Base-by-base conservation (phyloP, 169 alveolate species). In the Perkinsus olseni region DNA sequence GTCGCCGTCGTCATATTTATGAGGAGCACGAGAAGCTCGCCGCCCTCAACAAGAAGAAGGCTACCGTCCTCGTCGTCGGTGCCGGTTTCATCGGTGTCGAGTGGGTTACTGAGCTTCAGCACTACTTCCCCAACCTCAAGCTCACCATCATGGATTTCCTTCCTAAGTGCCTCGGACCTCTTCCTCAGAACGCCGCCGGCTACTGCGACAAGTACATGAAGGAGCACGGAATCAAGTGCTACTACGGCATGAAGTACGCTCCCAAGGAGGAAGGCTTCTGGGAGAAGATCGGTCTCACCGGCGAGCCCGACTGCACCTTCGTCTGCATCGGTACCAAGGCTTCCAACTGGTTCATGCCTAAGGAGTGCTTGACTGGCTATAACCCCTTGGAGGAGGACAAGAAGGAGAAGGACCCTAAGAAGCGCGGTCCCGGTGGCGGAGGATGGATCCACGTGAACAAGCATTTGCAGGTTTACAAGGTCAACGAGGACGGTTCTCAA, bases 11-110 rank as follows among this genome's bases (percentile, higher is more conserved):
- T 0, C 95, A 94, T 39, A 92, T 94, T 50, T 74, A 50, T 40
- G 95, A 94, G 91, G 95, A 94, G 91, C 92, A 94, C 92, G 91
- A 94, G 93, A 94, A 94, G 93, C 39, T 94, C 36, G 82, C 82
- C 31, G 82, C 82, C 82, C 82, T 62, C 82, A 62, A 62, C 82
- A 50, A 50, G 48, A 92, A 92, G 93, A 91, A 92, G 48, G 93
- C 95, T 48, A 94, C 92, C 11, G 50, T 94, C 0, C 74, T 94
- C 82, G 95, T 94, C 0, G 92, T 51, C 38, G 95, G 95, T 10
- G 95, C 95, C n/a, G 95, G 95, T 34, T 94, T 94, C 74, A 94
- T 94, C 74, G 95, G 95, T 1, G 95, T 94, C 38, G 95, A 94
- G 92, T 94, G 95, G 95, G 95, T 82, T 40, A 94, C 95, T 1